Conservation (phyloP, 768 basidiomycete genomes). For the Aureoboletus auriporus region DNA sequence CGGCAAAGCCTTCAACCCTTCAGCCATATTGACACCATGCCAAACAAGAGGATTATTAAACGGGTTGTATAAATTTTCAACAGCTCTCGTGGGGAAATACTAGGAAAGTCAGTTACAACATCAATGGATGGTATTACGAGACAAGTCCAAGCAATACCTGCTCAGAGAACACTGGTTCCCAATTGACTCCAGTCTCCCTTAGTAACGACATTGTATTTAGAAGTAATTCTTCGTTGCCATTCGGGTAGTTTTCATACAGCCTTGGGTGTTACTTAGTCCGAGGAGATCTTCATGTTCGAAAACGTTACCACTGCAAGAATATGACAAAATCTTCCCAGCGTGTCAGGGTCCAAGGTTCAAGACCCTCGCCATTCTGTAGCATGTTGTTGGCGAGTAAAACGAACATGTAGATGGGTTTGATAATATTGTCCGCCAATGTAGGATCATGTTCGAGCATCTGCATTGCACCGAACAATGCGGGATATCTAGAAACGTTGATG, state of each 20-base stretch:
- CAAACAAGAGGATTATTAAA: slow-evolving; percentile 43
- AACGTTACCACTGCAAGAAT: slow-evolving; percentile 45
- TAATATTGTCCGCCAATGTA: background rate
- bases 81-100: background rate
- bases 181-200: background rate
- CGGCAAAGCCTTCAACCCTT: slow-evolving; percentile 52
- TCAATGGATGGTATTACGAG: background rate
- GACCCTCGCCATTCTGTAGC: slow-evolving; percentile 47
- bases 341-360: slow-evolving; percentile 51
- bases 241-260: slow-evolving; percentile 2
- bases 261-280: background rate
- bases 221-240: background rate
- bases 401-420: slow-evolving; percentile 39
- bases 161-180: background rate
- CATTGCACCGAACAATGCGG: slow-evolving; percentile 1
- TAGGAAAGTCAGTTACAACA: background rate
- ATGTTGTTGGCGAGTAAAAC: slow-evolving; percentile 50
- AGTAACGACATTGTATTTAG: background rate
- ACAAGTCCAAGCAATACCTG: background rate
- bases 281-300: background rate
- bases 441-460: slow-evolving; percentile 4
- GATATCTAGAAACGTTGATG: slow-evolving; percentile 1
- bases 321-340: slow-evolving; percentile 61
- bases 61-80: slow-evolving; percentile 33
- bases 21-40: slow-evolving; percentile 59